Evolutionary conservation across 192 early-diverging fungal genomes (phyloP).

Genomic region (Backusella macrospora): DNA sequence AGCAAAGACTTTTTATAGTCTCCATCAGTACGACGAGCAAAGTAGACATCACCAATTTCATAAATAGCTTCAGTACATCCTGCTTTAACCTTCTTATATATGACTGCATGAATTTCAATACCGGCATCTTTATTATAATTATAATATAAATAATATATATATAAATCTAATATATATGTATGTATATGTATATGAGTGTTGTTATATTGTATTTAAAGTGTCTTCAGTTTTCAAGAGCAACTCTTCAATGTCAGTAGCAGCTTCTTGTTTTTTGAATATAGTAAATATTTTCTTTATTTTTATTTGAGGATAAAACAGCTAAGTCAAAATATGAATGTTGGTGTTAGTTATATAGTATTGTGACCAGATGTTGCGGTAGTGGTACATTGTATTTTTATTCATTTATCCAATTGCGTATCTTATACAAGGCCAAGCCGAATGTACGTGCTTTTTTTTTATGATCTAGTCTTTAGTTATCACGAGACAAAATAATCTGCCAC

Average conservation of each 20-base stretch:
- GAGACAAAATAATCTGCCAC: no score
- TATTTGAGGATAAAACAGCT: not conserved
- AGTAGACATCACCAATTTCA: not conserved
- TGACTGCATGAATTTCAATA: not conserved
- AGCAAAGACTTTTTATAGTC: not conserved
- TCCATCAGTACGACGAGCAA: not conserved
- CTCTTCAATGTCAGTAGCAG: not conserved
- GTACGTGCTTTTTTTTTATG: no score
- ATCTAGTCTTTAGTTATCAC: no score
- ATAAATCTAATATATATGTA: not conserved
- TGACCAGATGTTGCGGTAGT: not conserved
- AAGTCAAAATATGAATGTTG: not conserved
- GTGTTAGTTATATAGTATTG: not conserved
- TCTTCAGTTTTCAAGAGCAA: not conserved
- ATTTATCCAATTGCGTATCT: no score
- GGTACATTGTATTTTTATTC: no score
- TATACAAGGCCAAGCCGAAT: no score
- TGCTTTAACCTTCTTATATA: not conserved
- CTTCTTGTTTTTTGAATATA: not conserved
- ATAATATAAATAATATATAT: not conserved
- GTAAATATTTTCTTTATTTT: not conserved
- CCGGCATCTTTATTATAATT: not conserved
- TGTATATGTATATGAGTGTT: not conserved
- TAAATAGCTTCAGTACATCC: not conserved
- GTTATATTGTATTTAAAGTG: not conserved